phyloP scores from a whole-genome alignment of 208 protist genomes.

The Spongospora subterranea region DNA sequence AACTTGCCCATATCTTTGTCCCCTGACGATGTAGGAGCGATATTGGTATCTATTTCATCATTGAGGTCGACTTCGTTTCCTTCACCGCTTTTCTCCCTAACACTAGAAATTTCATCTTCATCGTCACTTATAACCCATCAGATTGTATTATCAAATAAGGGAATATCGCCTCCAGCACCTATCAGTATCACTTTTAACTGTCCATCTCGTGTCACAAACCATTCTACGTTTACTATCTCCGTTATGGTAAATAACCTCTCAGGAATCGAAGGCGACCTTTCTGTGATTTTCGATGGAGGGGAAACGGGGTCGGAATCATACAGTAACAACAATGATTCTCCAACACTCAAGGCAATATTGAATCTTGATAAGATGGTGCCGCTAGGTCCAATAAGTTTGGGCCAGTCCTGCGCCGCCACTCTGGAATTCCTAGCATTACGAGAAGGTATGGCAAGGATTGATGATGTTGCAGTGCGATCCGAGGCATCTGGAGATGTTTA shows the following conservation, averaged over 20 bases:
- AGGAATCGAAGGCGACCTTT: neutral
- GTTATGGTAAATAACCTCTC: neutral
- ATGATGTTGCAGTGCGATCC: neutral
- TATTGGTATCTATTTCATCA: neutral
- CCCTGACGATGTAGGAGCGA: too few species aligned
- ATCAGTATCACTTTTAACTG: neutral
- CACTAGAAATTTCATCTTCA: neutral
- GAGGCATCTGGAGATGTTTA: neutral
- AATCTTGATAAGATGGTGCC: neutral
- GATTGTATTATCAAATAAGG: neutral
- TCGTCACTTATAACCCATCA: neutral
- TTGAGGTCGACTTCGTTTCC: neutral
- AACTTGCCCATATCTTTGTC: neutral
- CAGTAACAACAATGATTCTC: too few species aligned
- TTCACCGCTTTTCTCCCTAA: neutral
- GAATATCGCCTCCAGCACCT: too few species aligned
- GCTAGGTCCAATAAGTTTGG: neutral
- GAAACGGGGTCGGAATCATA: neutral
- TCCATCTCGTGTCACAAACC: neutral
- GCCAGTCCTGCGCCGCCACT: neutral
- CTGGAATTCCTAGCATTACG: neutral
- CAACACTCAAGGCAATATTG: neutral
- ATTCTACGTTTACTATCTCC: neutral
- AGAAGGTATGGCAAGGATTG: neutral
- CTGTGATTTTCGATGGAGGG: neutral